phyloP scores from a whole-genome alignment of 2,329 filamentous ascomycete genomes.

The Aspergillus novofumigatus region DNA sequence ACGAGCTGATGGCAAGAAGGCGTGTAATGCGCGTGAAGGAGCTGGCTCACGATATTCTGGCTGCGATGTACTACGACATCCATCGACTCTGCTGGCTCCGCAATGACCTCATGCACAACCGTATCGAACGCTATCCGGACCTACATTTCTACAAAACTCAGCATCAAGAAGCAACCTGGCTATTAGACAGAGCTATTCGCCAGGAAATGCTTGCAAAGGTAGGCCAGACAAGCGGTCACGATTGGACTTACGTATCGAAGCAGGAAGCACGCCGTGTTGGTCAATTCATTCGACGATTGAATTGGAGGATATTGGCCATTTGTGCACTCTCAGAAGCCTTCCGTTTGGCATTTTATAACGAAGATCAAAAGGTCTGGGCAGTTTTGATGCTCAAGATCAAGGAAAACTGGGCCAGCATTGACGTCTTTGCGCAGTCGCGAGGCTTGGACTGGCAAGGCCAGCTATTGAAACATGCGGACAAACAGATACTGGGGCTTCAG shows the following conservation, averaged over 20 bases:
- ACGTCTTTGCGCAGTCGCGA: slow-evolving; percentile 21
- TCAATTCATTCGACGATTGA: slow-evolving; percentile 5
- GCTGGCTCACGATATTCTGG: slow-evolving; percentile 2
- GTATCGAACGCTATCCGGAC: neutral
- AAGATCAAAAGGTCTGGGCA: slow-evolving; percentile 11
- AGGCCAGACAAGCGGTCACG: neutral
- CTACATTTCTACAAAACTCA: neutral
- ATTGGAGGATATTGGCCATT: slow-evolving; percentile 20
- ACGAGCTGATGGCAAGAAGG: neutral
- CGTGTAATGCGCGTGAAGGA: neutral
- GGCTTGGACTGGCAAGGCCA: slow-evolving; percentile 22
- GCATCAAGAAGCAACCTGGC: neutral
- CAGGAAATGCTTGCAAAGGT: neutral
- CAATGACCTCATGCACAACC: neutral
- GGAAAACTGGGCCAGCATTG: slow-evolving; percentile 19
- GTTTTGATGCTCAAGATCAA: slow-evolving; percentile 13
- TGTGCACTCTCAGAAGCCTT: slow-evolving; percentile 21
- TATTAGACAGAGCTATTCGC: neutral
- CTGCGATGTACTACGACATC: slow-evolving; percentile 8
- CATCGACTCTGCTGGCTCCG: neutral
- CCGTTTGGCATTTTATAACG: slow-evolving; percentile 1
- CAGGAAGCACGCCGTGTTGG: neutral
- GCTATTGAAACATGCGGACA: slow-evolving; percentile 9
- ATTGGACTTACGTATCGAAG: neutral
- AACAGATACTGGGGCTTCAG: slow-evolving; percentile 2